These are phyloP conservation scores for Penicillium goetzii DNA, from an alignment of 495 filamentous ascomycete genomes.

Conservation along the genomic window DNA sequence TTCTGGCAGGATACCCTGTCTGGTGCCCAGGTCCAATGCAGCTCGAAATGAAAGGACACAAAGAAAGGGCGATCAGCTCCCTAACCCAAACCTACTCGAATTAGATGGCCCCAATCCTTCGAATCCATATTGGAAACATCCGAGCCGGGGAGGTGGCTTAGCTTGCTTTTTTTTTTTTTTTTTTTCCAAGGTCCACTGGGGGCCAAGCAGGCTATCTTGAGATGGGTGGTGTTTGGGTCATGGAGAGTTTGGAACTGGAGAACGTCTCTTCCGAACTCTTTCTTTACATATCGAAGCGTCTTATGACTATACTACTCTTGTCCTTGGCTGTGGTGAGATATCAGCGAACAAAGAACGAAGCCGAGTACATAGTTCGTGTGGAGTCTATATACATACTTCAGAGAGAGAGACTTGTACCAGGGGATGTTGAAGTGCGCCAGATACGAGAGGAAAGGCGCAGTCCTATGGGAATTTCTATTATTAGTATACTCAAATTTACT, in stretches of 20 bases:
- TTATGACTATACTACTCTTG: neutral
- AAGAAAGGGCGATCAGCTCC: neutral
- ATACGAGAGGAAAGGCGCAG: neutral
- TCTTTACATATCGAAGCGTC: neutral
- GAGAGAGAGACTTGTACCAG: neutral
- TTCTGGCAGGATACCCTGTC: neutral
- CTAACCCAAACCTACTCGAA: neutral
- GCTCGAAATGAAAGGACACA: neutral
- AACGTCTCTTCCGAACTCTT: neutral
- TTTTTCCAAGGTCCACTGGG: neutral
- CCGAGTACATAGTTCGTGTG: neutral
- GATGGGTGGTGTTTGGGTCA: neutral
- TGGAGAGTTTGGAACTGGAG: neutral
- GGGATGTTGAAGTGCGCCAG: neutral
- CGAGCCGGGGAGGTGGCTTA: neutral
- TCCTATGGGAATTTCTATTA: neutral
- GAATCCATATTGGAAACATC: neutral
- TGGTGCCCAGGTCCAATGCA: neutral
- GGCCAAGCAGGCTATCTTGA: neutral
- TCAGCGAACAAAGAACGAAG: neutral
- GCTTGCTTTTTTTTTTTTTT: neutral
- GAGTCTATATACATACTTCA: conserved; percentile 1
- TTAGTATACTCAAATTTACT: neutral
- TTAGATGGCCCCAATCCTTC: neutral
- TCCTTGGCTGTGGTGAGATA: neutral